phyloP scores from a whole-genome alignment of 1,284 basidiomycete species.

The Leccinum idahoense region DNA sequence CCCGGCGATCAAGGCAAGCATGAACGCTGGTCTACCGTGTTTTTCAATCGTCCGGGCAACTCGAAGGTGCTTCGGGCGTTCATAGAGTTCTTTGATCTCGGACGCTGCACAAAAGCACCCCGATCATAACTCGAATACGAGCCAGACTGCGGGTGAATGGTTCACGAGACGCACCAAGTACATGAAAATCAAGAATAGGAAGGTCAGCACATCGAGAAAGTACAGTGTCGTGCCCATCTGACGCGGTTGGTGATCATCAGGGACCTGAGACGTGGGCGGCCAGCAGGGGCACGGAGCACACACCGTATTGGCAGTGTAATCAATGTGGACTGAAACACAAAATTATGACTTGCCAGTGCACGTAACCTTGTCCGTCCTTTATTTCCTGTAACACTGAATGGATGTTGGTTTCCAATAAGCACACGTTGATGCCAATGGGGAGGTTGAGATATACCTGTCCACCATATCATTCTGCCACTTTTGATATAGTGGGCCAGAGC shows the following conservation, averaged over 20 bases:
- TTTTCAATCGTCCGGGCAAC: background rate
- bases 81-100: constrained; percentile 6
- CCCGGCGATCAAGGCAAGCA: background rate
- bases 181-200: background rate
- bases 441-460: no score
- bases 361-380: background rate
- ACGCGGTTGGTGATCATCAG: background rate
- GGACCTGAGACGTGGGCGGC: background rate
- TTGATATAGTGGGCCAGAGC: no score
- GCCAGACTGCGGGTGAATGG: background rate
- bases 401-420: no score
- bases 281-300: background rate
- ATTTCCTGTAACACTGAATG: background rate
- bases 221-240: background rate
- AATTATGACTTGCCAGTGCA: background rate
- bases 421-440: no score
- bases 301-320: constrained; percentile 1
- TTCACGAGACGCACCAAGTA: background rate
- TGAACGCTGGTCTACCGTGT: background rate
- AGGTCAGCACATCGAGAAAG: background rate
- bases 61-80: background rate
- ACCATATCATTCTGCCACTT: no score
- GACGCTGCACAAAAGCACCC: background rate
- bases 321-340: background rate
- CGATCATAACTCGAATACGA: background rate